Evolutionary conservation across 1,284 basidiomycete genomes (phyloP).

Genomic region (Ganoderma resinaceum): DNA sequence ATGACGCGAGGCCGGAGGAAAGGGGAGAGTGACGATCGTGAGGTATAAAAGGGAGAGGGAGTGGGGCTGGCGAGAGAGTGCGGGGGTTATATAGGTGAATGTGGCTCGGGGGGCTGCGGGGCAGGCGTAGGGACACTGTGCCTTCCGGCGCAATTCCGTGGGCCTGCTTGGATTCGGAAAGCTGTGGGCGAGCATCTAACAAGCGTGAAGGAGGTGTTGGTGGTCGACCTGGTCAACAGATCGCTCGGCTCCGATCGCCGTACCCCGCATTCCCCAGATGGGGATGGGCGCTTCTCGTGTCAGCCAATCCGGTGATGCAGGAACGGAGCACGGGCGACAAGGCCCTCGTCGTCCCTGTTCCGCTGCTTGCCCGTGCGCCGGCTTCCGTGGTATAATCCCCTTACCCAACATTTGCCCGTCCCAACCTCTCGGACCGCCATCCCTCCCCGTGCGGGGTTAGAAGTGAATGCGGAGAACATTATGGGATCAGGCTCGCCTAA

Average conservation of each 20-base stretch:
- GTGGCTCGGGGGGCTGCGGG: not conserved
- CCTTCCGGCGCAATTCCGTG: slow-evolving; percentile 24
- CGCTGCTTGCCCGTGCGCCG: slow-evolving; percentile 3
- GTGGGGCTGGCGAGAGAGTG: not conserved
- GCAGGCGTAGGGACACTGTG: not conserved
- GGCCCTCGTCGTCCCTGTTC: not conserved
- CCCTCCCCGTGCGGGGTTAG: not conserved
- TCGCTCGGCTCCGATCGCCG: not conserved
- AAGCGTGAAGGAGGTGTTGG: not conserved
- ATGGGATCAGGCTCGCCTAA: slow-evolving; percentile 4
- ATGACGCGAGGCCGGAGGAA: not conserved
- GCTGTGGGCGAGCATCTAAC: not conserved
- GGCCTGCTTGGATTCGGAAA: not conserved
- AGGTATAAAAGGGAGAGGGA: not conserved
- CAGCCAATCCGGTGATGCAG: slow-evolving; percentile 19
- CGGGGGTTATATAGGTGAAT: slow-evolving; percentile 3
- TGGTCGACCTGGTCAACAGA: not conserved
- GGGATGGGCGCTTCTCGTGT: slow-evolving; percentile 1
- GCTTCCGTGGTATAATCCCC: slow-evolving; percentile 1
- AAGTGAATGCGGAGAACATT: slow-evolving; percentile 1
- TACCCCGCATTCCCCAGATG: not conserved
- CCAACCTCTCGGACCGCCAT: not conserved
- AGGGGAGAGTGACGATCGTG: slow-evolving; percentile 1
- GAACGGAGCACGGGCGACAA: slow-evolving; percentile 5
- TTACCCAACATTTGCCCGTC: not conserved